A percentile compares a stretch with the other conserved stretches of the same genome.
Evolutionary conservation across 192 early-diverging fungal species (phyloP).

Genomic region (Phlyctochytrium arcticum): DNA sequence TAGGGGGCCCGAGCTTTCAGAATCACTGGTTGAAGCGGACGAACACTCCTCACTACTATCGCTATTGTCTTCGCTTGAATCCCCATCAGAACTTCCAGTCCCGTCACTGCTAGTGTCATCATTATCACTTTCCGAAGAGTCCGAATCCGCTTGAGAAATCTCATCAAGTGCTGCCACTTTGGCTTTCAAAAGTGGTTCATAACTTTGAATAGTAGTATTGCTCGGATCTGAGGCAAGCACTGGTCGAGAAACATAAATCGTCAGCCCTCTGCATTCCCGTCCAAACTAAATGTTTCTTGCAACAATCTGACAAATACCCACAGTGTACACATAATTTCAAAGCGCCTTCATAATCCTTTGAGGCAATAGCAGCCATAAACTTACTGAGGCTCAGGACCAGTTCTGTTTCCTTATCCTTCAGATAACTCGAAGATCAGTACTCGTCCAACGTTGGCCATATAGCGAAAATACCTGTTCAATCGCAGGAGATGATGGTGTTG

Average conservation of each 20-base stretch:
- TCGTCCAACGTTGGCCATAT: too few relatives aligned
- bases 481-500: too few relatives aligned
- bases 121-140: not conserved
- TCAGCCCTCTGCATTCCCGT: not conserved
- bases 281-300: not conserved
- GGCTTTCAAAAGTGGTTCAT: conserved; percentile 3
- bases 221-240: conserved; percentile 7
- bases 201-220: conserved; percentile 12
- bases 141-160: not conserved
- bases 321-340: not conserved
- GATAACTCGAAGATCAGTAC: too few relatives aligned
- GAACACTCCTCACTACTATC: not conserved
- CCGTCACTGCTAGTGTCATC: not conserved
- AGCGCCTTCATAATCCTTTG: not conserved
- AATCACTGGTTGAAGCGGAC: not conserved
- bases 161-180: conserved; percentile 6
- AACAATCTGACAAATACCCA: not conserved
- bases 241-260: not conserved
- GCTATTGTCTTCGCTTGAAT: not conserved
- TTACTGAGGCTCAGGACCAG: not conserved
- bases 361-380: conserved; percentile 6
- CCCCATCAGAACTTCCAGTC: not conserved
- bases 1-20: not conserved
- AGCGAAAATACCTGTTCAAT: too few relatives aligned
- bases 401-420: too few relatives aligned